Conservation (phyloP, 768 basidiomycete species). For the Suillus tomentosus region DNA sequence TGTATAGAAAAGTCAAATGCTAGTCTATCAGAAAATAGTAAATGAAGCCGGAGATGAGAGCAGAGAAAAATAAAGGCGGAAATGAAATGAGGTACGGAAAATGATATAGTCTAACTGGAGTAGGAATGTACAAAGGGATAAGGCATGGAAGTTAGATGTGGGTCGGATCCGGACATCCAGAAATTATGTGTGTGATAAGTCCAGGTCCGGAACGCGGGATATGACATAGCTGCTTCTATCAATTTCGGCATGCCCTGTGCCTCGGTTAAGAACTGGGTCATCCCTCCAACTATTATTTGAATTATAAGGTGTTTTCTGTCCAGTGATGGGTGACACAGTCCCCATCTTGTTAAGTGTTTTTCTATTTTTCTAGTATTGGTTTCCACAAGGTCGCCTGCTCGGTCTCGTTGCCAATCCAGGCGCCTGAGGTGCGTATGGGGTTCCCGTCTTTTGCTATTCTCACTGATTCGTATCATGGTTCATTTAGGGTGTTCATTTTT, state of each 20-base stretch:
- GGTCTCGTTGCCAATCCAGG: constrained; percentile 27
- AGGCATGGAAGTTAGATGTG: no score
- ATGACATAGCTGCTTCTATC: constrained; percentile 14
- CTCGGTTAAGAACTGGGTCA: constrained; percentile 33
- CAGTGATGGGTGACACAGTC: constrained; percentile 5
- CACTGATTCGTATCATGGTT: constrained; percentile 1
- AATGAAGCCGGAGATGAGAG: no score
- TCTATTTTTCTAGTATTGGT: constrained; percentile 24
- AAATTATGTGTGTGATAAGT: no score
- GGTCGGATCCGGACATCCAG: no score
- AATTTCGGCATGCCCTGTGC: constrained; percentile 34
- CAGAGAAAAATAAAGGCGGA: no score
- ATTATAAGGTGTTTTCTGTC: constrained; percentile 16
- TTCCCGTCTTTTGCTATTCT: constrained; percentile 18
- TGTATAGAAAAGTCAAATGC: no score
- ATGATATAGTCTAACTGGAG: no score
- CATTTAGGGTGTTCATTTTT: neutral
- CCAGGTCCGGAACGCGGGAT: no score
- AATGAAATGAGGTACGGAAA: no score
- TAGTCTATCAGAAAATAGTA: no score
- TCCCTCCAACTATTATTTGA: constrained; percentile 20
- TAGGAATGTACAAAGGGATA: no score
- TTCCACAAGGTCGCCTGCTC: constrained; percentile 17
- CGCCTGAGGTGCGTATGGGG: constrained; percentile 14
- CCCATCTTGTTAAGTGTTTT: constrained; percentile 15